A percentile compares a stretch with the other conserved stretches of the same genome.
phyloP scores from a whole-genome alignment of 805 yeast genomes.

The Wickerhamiella occidentalis region DNA sequence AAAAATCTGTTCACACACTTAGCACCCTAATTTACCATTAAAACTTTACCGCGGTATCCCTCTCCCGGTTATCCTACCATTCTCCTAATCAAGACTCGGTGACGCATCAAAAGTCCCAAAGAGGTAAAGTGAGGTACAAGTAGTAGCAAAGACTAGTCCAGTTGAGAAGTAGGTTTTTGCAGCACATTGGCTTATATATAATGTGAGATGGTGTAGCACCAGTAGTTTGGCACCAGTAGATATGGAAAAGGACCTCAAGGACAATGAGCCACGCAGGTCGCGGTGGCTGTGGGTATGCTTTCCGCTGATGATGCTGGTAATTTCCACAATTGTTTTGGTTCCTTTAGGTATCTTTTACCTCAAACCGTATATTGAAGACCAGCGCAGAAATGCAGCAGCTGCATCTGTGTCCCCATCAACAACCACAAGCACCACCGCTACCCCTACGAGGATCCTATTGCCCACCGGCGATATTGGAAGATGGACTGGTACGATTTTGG shows the following conservation, averaged over 20 bases:
- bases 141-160: not conserved
- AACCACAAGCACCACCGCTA: not conserved
- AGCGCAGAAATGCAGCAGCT: not conserved
- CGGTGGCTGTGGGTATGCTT: not conserved
- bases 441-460: too few relatives aligned
- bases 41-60: not conserved
- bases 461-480: not conserved
- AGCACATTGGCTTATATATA: not conserved
- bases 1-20: not conserved
- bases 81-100: not conserved
- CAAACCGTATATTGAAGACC: not conserved
- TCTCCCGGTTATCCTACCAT: not conserved
- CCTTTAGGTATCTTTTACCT: slow-evolving; percentile 7
- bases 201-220: not conserved
- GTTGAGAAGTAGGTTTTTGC: not conserved
- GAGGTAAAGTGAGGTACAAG: not conserved
- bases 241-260: slow-evolving; percentile 6
- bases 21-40: too few relatives aligned
- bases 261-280: slow-evolving; percentile 2
- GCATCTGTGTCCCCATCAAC: too few relatives aligned
- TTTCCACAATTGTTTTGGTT: slow-evolving; percentile 7
- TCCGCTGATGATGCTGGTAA: slow-evolving; percentile 1
- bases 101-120: not conserved
- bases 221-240: not conserved
- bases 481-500: slow-evolving; percentile 16